Base-by-base conservation (phyloP, 495 filamentous ascomycete genomes). In the Rusavskia elegans region DNA sequence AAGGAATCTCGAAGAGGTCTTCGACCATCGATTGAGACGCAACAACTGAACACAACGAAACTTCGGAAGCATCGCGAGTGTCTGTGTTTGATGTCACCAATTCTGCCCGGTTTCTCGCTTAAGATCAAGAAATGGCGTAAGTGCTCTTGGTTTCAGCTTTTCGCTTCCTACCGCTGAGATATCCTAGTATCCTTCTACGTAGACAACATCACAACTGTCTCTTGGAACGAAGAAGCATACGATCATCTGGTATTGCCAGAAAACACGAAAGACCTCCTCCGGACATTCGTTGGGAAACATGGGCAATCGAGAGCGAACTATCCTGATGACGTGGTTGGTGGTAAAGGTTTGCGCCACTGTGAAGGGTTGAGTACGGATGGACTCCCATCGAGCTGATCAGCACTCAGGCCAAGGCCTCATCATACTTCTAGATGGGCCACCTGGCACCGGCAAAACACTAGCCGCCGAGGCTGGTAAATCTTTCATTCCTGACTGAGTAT, bases 261-360 rank as follows among this genome's bases (percentile, higher is more conserved):
- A 45, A 58, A 65, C 42, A 62, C 64, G 48, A 71, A 71, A 55
- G 66, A 67, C 44, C 39, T 71, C 8, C 54, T 71, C 37, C 56
- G 68, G 53, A 65, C 64, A 17, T 69, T 70, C 53, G 66, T 68
- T 21, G 60, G 69, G 39, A 67, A 60, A 49, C 66, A 70, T 21
- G 25, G 52, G 35, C 25, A 40, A 13, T 17, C 50, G n/a, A 55
- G n/a, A 49, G 19, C 16, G 45, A 40, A 44, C 52, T 49, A 38
- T 25, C 53, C 62, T 45, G 63, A 66, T 55, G 55, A 64, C 2
- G 61, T 66, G 32, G 40, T 42, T 17, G 29, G 29, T 30, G 40
- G 40, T 23, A 42, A 42, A 42, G 29, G 29, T 30, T 30, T 30
- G 29, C 29, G 29, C 29, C 29, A 30, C 29, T 30, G 29, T 30